These are phyloP conservation scores for Coemansia sp. DNA, from an alignment of 192 early-diverging fungal species.

Conservation along the genomic window DNA sequence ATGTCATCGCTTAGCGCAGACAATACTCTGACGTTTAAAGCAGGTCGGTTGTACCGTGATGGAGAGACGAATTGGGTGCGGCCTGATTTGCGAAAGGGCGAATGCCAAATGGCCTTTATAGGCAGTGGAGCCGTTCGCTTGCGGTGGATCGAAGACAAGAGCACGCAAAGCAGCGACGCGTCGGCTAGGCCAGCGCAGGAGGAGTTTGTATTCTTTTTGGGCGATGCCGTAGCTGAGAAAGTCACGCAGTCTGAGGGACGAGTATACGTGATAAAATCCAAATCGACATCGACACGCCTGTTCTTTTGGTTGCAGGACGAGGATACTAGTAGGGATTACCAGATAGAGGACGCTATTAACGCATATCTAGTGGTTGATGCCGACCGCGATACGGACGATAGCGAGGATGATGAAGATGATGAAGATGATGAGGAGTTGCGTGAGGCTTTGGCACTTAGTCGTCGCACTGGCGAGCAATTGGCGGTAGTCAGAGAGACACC, in stretches of 20 bases:
- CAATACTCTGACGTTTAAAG: conserved; percentile 61
- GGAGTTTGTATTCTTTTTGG: conserved; percentile 77
- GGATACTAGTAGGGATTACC: conserved; percentile 62
- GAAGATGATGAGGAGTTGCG: conserved; percentile 29
- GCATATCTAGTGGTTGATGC: conserved; percentile 55
- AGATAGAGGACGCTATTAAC: conserved; percentile 63
- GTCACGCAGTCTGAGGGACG: conserved; percentile 62
- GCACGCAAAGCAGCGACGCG: conserved; percentile 42
- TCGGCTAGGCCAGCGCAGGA: conserved; percentile 20
- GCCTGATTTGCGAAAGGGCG: conserved; percentile 75
- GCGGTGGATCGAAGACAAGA: conserved; percentile 71
- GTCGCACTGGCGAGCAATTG: conserved; percentile 32
- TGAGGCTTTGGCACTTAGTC: conserved; percentile 36
- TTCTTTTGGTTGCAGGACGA: conserved; percentile 88
- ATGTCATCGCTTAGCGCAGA: background rate
- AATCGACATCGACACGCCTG: conserved; percentile 72
- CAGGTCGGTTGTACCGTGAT: conserved; percentile 69
- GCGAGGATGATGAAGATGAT: conserved; percentile 1
- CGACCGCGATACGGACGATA: conserved; percentile 16
- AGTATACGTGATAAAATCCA: conserved; percentile 81
- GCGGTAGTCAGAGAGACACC: conserved; percentile 35
- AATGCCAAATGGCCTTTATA: conserved; percentile 40
- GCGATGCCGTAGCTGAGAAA: conserved; percentile 72
- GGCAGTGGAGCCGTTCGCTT: conserved; percentile 80
- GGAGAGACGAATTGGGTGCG: conserved; percentile 67